These are phyloP conservation scores for Xerocomellus chrysenteron DNA, from an alignment of 768 basidiomycete genomes.

Conservation along the genomic window DNA sequence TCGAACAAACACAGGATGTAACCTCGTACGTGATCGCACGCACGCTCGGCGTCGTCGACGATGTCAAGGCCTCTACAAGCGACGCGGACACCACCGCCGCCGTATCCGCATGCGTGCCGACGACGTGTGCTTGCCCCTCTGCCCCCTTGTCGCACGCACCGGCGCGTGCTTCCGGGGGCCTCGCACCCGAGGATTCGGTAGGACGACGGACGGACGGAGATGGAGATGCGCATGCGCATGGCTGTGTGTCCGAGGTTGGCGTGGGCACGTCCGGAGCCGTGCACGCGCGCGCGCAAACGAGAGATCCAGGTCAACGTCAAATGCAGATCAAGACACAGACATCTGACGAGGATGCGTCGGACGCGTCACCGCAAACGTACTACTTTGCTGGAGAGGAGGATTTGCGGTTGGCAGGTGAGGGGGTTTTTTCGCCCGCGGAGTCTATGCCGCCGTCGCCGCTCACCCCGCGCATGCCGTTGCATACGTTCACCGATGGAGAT, in stretches of 20 bases:
- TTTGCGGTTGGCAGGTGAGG: slow-evolving; percentile 64
- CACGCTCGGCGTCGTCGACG: slow-evolving; percentile 75
- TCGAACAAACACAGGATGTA: slow-evolving; percentile 55
- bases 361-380: slow-evolving; percentile 40
- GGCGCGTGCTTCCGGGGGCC: slow-evolving; percentile 10
- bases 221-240: neutral
- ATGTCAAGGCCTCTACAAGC: slow-evolving; percentile 70
- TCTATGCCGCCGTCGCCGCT: slow-evolving; percentile 68
- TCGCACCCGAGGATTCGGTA: slow-evolving; percentile 14
- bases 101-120: neutral
- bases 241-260: neutral
- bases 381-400: slow-evolving; percentile 53
- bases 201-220: neutral
- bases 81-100: slow-evolving; percentile 34
- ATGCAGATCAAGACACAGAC: neutral
- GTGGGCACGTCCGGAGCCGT: neutral
- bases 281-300: neutral
- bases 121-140: neutral
- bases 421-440: slow-evolving; percentile 68
- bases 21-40: slow-evolving; percentile 80
- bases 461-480: slow-evolving; percentile 38
- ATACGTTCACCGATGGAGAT: slow-evolving; percentile 7
- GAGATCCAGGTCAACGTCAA: neutral
- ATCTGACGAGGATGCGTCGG: neutral
- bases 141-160: neutral